Evolutionary conservation across 306 rosid species (phyloP), one percentile per base, ranked within the genome.

Genomic region (Rubus parviflorus): DNA sequence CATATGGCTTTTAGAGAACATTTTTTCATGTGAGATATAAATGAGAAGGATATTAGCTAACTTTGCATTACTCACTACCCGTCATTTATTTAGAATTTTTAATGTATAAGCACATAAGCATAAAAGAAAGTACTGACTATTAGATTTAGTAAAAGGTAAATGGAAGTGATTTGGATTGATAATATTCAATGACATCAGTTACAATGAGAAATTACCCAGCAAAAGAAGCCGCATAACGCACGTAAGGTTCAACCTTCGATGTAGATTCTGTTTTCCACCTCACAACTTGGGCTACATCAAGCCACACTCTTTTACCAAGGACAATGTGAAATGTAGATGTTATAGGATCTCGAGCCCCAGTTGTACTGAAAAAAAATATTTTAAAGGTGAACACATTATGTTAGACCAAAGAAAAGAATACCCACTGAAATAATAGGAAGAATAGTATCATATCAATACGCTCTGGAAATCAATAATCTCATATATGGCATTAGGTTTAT

Each of bases 211-310:
- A 68, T 70, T 92, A 92, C 98, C 98, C 97, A 71, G 97, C 93
- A 85, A 94, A 94, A 79, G 98, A 90, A 73, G 98, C 97, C 5
- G 98, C 97, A 85, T 92, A 94, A 68, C 95, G 97, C 71, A 90
- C 91, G 54, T 15, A 77, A 75, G 98, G 97, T 83, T 94, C 95
- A 71, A 92, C 83, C 80, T 90, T 78, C 57, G 97, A 90, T 60
- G 85, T 77, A 58, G 92, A 81, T 51, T 89, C 87, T 73, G 64
- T 82, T 88, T 89, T 94, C 98, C 97, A 94, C 86, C 98, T 89
- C 35, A 94, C 95, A 83, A 94, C 89, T 88, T 94, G 98, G 79
- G 97, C 95, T 81, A 94, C 75, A 86, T 94, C 98, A 77, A 94
- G 97, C 85, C 75, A 68, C 70, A 94, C 91, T 77, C 85, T 89